Percentiles rank a stretch among this genome's conserved stretches.
Conservation (phyloP, 2,329 filamentous ascomycete species). For the Stagonosporopsis rhizophila region DNA sequence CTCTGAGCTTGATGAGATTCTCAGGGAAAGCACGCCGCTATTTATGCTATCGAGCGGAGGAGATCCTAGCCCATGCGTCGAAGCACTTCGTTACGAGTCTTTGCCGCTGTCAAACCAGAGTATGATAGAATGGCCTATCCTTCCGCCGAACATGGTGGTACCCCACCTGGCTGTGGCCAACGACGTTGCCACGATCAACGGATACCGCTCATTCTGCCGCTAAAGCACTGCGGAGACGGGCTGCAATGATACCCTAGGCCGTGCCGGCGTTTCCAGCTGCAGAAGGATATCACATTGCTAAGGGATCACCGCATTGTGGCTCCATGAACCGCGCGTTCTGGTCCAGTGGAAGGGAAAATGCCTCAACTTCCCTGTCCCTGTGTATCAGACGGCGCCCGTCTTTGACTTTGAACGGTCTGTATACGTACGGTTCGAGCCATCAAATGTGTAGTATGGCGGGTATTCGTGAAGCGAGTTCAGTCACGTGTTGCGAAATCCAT, state of each 20-base stretch:
- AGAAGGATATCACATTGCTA: conserved; percentile 53
- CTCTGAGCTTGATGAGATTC: conserved; percentile 40
- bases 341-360: conserved; percentile 47
- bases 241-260: conserved; percentile 55
- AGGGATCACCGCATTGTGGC: conserved; percentile 54
- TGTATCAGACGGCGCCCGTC: conserved; percentile 42
- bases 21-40: conserved; percentile 42
- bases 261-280: conserved; percentile 52
- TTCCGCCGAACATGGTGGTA: conserved; percentile 50
- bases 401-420: conserved; percentile 32
- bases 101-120: conserved; percentile 44
- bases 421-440: conserved; percentile 44
- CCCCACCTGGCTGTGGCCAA: conserved; percentile 53
- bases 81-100: conserved; percentile 37
- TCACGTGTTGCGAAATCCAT: conserved; percentile 49
- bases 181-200: conserved; percentile 54
- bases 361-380: conserved; percentile 48
- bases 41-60: conserved; percentile 49
- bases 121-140: conserved; percentile 49
- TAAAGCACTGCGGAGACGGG: conserved; percentile 52
- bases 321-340: conserved; percentile 53
- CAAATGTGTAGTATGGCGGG: conserved; percentile 44
- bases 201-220: conserved; percentile 53
- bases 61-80: conserved; percentile 33
- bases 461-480: conserved; percentile 44